Evolutionary conservation across 768 basidiomycete genomes (phyloP), one percentile per base, ranked within the genome.

Genomic region (Leccinum imitatum): DNA sequence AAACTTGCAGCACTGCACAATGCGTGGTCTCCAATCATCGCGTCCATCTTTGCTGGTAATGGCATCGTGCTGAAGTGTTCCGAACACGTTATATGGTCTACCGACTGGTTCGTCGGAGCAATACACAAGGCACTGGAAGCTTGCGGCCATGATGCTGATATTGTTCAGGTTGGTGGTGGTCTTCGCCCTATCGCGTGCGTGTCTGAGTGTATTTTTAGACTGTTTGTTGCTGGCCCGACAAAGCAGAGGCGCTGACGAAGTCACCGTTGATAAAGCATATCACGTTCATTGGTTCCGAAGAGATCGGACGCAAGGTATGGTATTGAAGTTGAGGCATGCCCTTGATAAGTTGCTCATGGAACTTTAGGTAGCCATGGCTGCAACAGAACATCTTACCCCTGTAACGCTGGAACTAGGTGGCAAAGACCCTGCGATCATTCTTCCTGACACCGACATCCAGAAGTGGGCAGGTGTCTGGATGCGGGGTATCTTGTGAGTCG

Each of bases 351-450:
- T 27, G 25, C 37, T 58, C 30, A 69, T 11, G n/a, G 17, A 4
- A 44, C 31, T 56, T 66, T 69, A 93, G 86, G 85, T 98, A 61
- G 93, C 94, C 0, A 65, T 79, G 19, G 92, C 90, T 53, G 96
- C 95, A 15, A 90, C 93, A 0, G 85, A 88, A 62, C 82, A 95
- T 68, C 82, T 97, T 48, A 95, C 91, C 1, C 96, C 96, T 0
- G 90, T 97, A 0, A 93, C 91, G 0, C 84, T 99, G 23, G 96
- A 98, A 74, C 83, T 99, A 1, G 96, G 96, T 33, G 93, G 94
- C 35, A 96, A 98, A 72, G 96, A 99, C 70, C 93, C 95, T 1
- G 89, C 90, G 2, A 83, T 99, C 66, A 84, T 99, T 59, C 82
- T 98, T 30, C 92, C 93, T 6, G 84, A 83, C 30, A 94, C 95